These are phyloP conservation scores for Epichloe sibirici DNA, from an alignment of 2,329 filamentous ascomycete species.

Conservation along the genomic window DNA sequence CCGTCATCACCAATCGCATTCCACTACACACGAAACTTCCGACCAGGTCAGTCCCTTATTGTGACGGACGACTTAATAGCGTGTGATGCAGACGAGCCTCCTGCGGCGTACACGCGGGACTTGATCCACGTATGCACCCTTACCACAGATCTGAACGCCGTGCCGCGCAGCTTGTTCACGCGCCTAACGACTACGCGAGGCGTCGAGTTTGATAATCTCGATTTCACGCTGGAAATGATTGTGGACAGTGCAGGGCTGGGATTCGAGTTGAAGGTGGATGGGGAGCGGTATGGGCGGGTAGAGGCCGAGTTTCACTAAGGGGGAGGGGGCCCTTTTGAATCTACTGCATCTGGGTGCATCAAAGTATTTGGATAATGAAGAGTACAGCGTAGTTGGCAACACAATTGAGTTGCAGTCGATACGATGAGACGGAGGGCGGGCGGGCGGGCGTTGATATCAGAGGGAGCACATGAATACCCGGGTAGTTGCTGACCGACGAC, in stretches of 20 bases:
- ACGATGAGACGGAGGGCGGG: too few species aligned
- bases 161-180: conserved; percentile 62
- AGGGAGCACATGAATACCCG: too few species aligned
- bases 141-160: conserved; percentile 66
- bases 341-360: too few species aligned
- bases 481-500: too few species aligned
- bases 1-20: conserved; percentile 65
- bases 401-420: too few species aligned
- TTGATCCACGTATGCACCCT: conserved; percentile 66
- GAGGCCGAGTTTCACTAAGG: conserved; percentile 62
- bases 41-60: conserved; percentile 61
- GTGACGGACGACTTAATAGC: conserved; percentile 74
- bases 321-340: neutral
- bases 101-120: conserved; percentile 44
- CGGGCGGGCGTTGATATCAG: too few species aligned
- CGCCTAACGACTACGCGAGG: conserved; percentile 65
- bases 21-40: conserved; percentile 78
- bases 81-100: conserved; percentile 57
- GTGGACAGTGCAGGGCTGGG: conserved; percentile 65
- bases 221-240: conserved; percentile 74
- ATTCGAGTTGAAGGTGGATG: conserved; percentile 70
- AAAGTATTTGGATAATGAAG: too few species aligned
- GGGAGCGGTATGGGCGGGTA: conserved; percentile 63
- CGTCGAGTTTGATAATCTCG: conserved; percentile 70
- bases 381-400: too few species aligned